Percentiles rank a stretch among this genome's conserved stretches.
These are phyloP conservation scores for Sclerotinia borealis DNA, from an alignment of 2,329 filamentous ascomycete species.

Conservation along the genomic window DNA sequence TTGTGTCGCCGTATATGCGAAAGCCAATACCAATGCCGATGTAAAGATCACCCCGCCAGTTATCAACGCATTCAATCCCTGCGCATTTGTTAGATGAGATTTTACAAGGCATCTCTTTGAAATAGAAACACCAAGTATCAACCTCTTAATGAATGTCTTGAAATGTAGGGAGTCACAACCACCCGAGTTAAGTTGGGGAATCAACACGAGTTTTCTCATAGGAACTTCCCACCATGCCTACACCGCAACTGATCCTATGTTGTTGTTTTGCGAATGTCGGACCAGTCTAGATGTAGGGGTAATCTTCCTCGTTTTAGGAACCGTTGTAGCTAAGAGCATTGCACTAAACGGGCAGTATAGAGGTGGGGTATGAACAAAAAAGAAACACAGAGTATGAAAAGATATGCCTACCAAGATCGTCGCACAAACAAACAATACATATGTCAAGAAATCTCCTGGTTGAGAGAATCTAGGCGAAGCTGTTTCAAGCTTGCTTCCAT, in stretches of 20 bases:
- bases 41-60: slow-evolving; percentile 45
- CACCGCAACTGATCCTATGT: slow-evolving; percentile 45
- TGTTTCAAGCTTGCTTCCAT: slow-evolving; percentile 57
- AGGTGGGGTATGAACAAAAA: slow-evolving; percentile 44
- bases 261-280: slow-evolving; percentile 47
- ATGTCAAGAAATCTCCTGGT: slow-evolving; percentile 62
- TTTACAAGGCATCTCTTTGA: slow-evolving; percentile 15
- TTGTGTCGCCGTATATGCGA: slow-evolving; percentile 79
- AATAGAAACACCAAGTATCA: slow-evolving; percentile 14
- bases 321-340: slow-evolving; percentile 46
- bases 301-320: slow-evolving; percentile 57
- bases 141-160: slow-evolving; percentile 14
- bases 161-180: slow-evolving; percentile 36
- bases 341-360: slow-evolving; percentile 54
- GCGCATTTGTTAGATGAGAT: slow-evolving; percentile 29
- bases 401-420: slow-evolving; percentile 56
- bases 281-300: slow-evolving; percentile 47
- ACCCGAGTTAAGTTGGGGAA: slow-evolving; percentile 33
- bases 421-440: slow-evolving; percentile 55
- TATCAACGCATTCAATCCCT: slow-evolving; percentile 49
- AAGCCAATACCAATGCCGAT: slow-evolving; percentile 66
- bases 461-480: slow-evolving; percentile 54
- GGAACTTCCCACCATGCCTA: slow-evolving; percentile 50
- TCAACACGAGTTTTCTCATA: slow-evolving; percentile 44
- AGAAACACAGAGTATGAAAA: slow-evolving; percentile 18